phyloP scores from a whole-genome alignment of 1,284 basidiomycete genomes.

The Hypsizygus ulmarius region DNA sequence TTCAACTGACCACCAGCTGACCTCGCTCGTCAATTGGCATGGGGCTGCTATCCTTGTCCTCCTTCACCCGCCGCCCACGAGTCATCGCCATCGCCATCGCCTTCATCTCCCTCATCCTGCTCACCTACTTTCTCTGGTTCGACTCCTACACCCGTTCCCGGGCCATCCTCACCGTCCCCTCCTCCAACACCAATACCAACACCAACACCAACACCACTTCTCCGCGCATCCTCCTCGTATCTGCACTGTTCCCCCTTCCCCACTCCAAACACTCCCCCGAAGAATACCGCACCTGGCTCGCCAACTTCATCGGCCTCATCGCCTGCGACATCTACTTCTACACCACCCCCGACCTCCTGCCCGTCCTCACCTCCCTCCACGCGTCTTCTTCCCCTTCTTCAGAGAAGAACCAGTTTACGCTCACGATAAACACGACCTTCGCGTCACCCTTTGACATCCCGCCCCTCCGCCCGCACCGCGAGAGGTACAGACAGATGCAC shows the following conservation, averaged over 20 bases:
- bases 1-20: too few species aligned
- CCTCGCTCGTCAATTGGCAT: too few species aligned
- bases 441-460: conserved; percentile 45
- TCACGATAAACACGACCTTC: conserved; percentile 31
- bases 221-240: conserved; percentile 44
- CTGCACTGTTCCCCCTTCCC: conserved; percentile 48
- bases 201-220: background rate
- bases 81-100: background rate
- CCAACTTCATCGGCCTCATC: conserved; percentile 39
- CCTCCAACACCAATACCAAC: background rate
- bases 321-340: conserved; percentile 53
- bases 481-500: conserved; percentile 41
- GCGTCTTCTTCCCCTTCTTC: conserved; percentile 10
- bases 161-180: background rate
- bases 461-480: conserved; percentile 34
- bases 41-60: too few species aligned
- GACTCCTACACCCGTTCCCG: background rate
- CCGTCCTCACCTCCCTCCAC: conserved; percentile 29
- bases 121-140: background rate
- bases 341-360: conserved; percentile 39
- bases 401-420: conserved; percentile 28
- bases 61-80: background rate
- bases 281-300: conserved; percentile 45
- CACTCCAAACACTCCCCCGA: conserved; percentile 46
- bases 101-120: background rate